Percentiles rank a stretch among this genome's conserved stretches.
These are phyloP conservation scores for Candida sp. DNA, from an alignment of 1,139 yeast species.

Conservation along the genomic window DNA sequence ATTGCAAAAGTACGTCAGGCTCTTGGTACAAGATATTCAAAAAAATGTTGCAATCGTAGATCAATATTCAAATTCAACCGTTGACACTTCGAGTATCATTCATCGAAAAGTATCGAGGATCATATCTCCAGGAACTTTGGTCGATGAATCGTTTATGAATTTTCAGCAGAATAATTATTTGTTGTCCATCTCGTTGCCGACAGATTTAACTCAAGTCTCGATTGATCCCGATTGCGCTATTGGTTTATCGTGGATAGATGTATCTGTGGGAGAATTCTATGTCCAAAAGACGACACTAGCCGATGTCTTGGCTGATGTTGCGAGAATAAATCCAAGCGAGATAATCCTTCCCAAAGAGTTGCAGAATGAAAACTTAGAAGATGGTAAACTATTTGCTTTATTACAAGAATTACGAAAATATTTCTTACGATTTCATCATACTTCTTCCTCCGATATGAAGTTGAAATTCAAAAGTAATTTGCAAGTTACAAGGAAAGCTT, in stretches of 20 bases:
- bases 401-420: slow-evolving; percentile 59
- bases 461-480: slow-evolving; percentile 41
- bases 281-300: slow-evolving; percentile 59
- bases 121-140: slow-evolving; percentile 89
- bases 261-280: slow-evolving; percentile 77
- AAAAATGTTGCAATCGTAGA: slow-evolving; percentile 80
- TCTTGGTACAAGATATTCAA: slow-evolving; percentile 66
- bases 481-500: slow-evolving; percentile 50
- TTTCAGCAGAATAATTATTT: slow-evolving; percentile 69
- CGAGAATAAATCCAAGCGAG: slow-evolving; percentile 69
- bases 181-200: slow-evolving; percentile 61
- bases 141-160: slow-evolving; percentile 83
- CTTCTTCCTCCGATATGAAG: slow-evolving; percentile 28
- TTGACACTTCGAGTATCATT: slow-evolving; percentile 31
- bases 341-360: slow-evolving; percentile 46
- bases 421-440: slow-evolving; percentile 53
- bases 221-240: slow-evolving; percentile 48
- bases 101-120: slow-evolving; percentile 75
- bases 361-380: slow-evolving; percentile 26
- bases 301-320: slow-evolving; percentile 56
- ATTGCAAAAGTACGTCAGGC: slow-evolving; percentile 68
- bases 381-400: slow-evolving; percentile 56
- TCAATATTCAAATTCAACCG: slow-evolving; percentile 42
- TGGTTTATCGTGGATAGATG: slow-evolving; percentile 88
- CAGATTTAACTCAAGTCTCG: slow-evolving; percentile 35